These are phyloP conservation scores for Teratosphaeria destructans DNA, from an alignment of 2,329 filamentous ascomycete species.

Conservation along the genomic window DNA sequence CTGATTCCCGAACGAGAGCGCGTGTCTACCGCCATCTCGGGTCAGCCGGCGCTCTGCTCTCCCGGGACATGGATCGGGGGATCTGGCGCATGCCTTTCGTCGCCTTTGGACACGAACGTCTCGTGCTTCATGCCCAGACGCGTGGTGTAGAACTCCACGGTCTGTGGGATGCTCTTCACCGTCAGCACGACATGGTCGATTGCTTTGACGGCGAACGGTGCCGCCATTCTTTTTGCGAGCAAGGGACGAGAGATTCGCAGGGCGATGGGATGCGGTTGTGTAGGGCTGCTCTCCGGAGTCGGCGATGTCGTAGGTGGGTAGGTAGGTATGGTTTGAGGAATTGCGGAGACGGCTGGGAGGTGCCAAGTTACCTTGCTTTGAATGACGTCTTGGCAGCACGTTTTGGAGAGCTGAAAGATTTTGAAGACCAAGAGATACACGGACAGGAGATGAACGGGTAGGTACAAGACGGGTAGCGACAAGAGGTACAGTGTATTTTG, in stretches of 20 bases:
- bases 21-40: conserved; percentile 31
- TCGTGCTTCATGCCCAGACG: conserved; percentile 49
- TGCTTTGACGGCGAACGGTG: conserved; percentile 26
- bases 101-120: conserved; percentile 35
- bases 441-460: too few relatives aligned
- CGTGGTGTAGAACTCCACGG: conserved; percentile 45
- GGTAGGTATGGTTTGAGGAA: neutral
- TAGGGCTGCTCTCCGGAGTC: neutral
- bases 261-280: neutral
- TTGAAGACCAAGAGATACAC: neutral
- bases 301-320: neutral
- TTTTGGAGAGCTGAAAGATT: neutral
- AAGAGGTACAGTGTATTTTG: too few relatives aligned
- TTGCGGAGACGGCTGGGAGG: neutral
- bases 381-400: neutral
- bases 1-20: conserved; percentile 46
- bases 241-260: too few relatives aligned
- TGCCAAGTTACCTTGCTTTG: neutral
- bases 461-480: too few relatives aligned
- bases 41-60: neutral
- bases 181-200: conserved; percentile 54
- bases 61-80: neutral
- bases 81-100: conserved; percentile 11
- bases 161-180: conserved; percentile 40
- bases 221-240: neutral